Conservation (phyloP, 139 green algal species). For the Coccomyxa sp. region DNA sequence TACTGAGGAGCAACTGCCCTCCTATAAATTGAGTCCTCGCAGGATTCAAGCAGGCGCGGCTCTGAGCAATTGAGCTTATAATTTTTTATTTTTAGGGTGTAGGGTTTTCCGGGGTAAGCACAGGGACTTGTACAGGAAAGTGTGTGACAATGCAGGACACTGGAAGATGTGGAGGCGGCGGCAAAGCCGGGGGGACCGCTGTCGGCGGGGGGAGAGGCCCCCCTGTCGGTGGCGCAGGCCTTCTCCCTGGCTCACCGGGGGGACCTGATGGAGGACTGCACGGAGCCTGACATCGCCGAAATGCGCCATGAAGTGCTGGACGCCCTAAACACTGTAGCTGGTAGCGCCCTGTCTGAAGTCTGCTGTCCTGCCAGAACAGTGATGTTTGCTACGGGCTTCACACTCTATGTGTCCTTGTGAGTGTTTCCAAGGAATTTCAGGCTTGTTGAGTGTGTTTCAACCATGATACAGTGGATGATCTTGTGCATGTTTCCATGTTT, state of each 20-base stretch:
- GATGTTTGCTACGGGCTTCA: no score
- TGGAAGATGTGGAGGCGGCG: constrained; percentile 16
- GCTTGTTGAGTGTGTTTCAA: no score
- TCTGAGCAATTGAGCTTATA: no score
- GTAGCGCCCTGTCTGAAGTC: not conserved
- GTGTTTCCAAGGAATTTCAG: no score
- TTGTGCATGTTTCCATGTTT: no score
- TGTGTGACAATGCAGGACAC: constrained; percentile 1
- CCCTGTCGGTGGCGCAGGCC: not conserved
- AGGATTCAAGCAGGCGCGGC: no score
- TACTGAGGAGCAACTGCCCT: not conserved
- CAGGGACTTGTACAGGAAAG: not conserved
- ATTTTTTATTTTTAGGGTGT: no score
- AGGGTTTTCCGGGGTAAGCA: not conserved
- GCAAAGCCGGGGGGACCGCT: constrained; percentile 3
- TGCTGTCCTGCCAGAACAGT: no score
- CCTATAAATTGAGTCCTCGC: not conserved
- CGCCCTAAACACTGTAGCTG: constrained; percentile 7
- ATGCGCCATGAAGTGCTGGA: constrained; percentile 15
- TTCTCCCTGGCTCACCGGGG: constrained; percentile 21
- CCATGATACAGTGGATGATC: no score
- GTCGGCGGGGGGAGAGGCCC: not conserved
- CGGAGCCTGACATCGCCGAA: constrained; percentile 17
- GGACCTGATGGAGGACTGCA: constrained; percentile 10
- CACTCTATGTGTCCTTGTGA: no score